These are phyloP conservation scores for Crataegus laevigata DNA, from an alignment of 306 rosid species.

Conservation along the genomic window DNA sequence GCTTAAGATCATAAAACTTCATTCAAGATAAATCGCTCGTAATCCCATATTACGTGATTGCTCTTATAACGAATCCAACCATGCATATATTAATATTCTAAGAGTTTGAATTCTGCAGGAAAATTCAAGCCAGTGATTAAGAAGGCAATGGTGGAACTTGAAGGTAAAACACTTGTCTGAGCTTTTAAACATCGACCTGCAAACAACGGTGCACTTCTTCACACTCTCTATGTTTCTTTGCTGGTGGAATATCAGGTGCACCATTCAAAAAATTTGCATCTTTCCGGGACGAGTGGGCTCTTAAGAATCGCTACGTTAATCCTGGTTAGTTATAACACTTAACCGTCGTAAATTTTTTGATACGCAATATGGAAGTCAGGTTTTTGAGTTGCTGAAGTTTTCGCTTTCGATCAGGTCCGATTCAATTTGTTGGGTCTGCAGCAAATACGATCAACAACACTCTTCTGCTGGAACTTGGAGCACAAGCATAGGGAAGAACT, in stretches of 20 bases:
- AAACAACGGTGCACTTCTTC: background rate
- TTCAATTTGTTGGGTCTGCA: constrained; percentile 71
- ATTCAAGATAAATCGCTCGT: background rate
- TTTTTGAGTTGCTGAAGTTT: background rate
- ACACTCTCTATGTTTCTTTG: background rate
- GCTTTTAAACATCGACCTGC: background rate
- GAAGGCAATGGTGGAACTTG: constrained; percentile 96
- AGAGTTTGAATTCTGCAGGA: constrained; percentile 38
- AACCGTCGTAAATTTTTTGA: too few relatives aligned
- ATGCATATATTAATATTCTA: background rate
- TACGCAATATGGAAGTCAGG: background rate
- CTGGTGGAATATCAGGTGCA: constrained; percentile 42
- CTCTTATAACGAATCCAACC: background rate
- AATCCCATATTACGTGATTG: too few relatives aligned
- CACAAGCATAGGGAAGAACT: constrained; percentile 19
- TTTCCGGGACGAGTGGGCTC: constrained; percentile 70
- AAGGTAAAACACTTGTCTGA: constrained; percentile 37
- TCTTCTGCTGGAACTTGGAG: constrained; percentile 60
- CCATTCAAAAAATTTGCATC: constrained; percentile 86
- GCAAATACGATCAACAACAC: constrained; percentile 58
- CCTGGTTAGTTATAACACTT: constrained; percentile 39
- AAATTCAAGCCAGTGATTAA: constrained; percentile 87
- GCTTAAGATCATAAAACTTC: background rate
- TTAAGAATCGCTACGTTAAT: constrained; percentile 61
- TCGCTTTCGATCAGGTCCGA: constrained; percentile 48